Evolutionary conservation across 768 basidiomycete species (phyloP), one percentile per base, ranked within the genome.

Genomic region (Hygrocybe punicea): DNA sequence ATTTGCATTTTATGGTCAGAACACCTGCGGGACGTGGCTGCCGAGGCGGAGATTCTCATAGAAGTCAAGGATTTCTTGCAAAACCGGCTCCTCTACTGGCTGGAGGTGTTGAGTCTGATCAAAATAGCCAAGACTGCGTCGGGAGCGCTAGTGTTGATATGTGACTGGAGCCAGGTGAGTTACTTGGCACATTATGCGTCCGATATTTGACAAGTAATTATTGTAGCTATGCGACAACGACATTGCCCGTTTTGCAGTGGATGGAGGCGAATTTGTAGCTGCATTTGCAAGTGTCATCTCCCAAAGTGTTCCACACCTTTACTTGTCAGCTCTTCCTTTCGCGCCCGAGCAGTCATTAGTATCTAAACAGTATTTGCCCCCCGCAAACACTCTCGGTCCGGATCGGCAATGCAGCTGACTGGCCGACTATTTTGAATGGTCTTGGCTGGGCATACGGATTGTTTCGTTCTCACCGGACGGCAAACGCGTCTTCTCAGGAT

Each of bases 291-390:
- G 9, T 9, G 16, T 34, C 24, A 51, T 51, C 13, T 39, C 56
- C 1, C 19, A 39, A 39, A 51, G 49, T 40, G 58, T 67, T 14
- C 70, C 73, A 10, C 74, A 77, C 39, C 67, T 77, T 6, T 77
- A 77, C 57, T 17, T 77, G 5, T 76, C 76, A 24, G 76, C 72
- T 17, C 60, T 77, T 35, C 66, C 73, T 16, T 73, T 73, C 42
- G 59, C 66, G 11, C 73, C 75, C 2, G 53, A 37, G 1, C 57
- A 61, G 35, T 71, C 68, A 25, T 44, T 53, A 8, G 55, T 76
- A 7, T 53, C 39, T 3, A 29, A 59, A 46, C 40, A 60, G 16
- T 69, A 56, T 40, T 39, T 14, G 1, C 3, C n/a, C 2, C 25
- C 23, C 34, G 24, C 8, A 42, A 2, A 52, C 50, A 7, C 23